Base-by-base conservation (phyloP, 805 yeast species). In the Diddensiella caesifluorescens region DNA sequence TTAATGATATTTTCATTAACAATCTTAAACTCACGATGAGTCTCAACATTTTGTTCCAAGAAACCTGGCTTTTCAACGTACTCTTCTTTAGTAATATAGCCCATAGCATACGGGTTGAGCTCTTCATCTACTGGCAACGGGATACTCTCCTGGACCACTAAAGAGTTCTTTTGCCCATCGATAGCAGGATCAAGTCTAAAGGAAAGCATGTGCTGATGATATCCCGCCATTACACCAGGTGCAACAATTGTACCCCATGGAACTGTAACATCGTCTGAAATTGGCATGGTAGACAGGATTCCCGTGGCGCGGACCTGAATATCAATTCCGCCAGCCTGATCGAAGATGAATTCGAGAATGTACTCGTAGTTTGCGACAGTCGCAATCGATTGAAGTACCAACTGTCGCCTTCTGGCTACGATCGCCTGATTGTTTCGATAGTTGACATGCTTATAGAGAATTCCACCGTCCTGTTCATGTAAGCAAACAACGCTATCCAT, bases 361-460 rank as follows among this genome's bases (percentile, higher is more conserved):
- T 83, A 83, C 68, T 83, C 94, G 61, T 82, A 82, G 71, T 84
- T 83, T 38, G 89, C 87, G 54, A 90, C 90, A 38, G 94, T 83
- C 68, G 83, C 83, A 59, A 83, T 80, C 65, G 83, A 90, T 19
- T 89, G 82, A 43, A 84, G 68, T 45, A 83, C 73, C 62, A 83
- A 72, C 62, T 74, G 79, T 53, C 82, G 79, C 38, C 87, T 83
- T 67, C 94, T 75, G 39, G 87, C 79, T 47, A 78, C 82, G 41
- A 90, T 83, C 48, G 77, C 78, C 64, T 80, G 82, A 58, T 72
- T 76, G 62, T 83, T 90, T 70, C 92, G 76, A 69, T 80, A 83
- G 65, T 83, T 90, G 44, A 90, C 81, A 65, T 83, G 92, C 69
- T 83, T 83, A 72, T 70, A 82, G 51, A 83, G 66, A 50, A 83